Evolutionary conservation across 176 grass and related monocot genomes (phyloP).

Genomic region (Oropetium thomaeum): DNA sequence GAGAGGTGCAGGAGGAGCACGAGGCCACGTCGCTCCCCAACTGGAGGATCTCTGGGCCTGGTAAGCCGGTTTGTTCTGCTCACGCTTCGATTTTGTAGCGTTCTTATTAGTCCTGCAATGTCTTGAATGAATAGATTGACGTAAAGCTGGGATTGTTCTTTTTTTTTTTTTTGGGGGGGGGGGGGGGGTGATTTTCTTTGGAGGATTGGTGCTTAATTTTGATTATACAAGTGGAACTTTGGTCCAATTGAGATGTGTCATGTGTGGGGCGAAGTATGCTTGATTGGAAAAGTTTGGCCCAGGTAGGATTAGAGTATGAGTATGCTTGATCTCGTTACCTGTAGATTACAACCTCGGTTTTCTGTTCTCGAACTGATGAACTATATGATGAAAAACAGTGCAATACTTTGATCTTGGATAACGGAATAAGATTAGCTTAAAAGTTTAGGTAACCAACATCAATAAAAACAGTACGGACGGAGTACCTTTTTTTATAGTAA

Average conservation of each 20-base stretch:
- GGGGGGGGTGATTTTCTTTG: not conserved
- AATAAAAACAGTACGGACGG: too few species aligned
- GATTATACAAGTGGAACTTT: not conserved
- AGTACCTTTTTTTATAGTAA: too few species aligned
- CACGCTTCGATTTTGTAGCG: not conserved
- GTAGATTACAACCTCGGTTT: not conserved
- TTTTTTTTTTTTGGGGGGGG: not conserved
- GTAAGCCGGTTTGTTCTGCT: slow-evolving; percentile 18
- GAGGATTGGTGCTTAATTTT: not conserved
- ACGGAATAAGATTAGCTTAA: not conserved
- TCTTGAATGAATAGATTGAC: not conserved
- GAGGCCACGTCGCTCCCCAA: slow-evolving; percentile 34
- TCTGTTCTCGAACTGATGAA: not conserved
- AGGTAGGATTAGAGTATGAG: not conserved
- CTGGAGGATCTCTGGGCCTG: slow-evolving; percentile 79
- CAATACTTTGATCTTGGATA: not conserved
- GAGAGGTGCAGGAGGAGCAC: slow-evolving; percentile 1
- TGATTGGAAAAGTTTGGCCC: not conserved
- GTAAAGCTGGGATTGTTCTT: not conserved
- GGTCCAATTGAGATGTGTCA: not conserved
- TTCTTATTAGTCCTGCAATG: not conserved
- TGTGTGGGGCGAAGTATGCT: not conserved
- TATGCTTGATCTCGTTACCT: not conserved
- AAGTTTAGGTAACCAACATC: too few species aligned
- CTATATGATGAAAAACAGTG: not conserved